Percentiles rank a stretch among this genome's conserved stretches.
Evolutionary conservation across 1,139 yeast species (phyloP).

Genomic region (Debaryomycetaceae sp.): DNA sequence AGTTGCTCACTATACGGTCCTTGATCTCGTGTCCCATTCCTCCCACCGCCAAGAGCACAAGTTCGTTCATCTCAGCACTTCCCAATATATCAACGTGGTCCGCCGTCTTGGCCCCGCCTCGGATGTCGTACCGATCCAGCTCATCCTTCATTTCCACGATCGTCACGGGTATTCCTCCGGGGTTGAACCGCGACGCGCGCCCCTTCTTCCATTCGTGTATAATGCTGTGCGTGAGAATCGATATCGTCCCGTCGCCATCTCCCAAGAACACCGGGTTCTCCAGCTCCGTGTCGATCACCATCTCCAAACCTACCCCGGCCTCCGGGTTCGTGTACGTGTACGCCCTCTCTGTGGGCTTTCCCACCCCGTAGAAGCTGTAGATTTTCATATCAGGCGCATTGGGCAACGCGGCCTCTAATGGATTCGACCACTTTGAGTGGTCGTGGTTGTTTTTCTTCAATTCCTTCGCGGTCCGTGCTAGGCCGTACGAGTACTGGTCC

Average conservation of each 20-base stretch:
- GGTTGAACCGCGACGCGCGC: constrained; percentile 58
- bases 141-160: constrained; percentile 88
- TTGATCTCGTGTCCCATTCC: constrained; percentile 64
- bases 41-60: constrained; percentile 69
- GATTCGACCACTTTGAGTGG: constrained; percentile 83
- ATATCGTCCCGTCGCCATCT: constrained; percentile 95
- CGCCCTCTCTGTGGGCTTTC: constrained; percentile 90
- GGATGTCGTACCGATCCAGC: constrained; percentile 84
- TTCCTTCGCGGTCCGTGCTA: constrained; percentile 51
- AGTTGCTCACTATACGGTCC: constrained; percentile 47
- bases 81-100: constrained; percentile 97
- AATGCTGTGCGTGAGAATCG: constrained; percentile 67
- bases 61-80: constrained; percentile 81
- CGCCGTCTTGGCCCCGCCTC: constrained; percentile 97
- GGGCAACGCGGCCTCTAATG: constrained; percentile 84
- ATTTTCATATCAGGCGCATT: constrained; percentile 87
- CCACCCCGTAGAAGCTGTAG: constrained; percentile 88
- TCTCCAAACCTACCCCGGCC: constrained; percentile 43
- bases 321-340: constrained; percentile 66
- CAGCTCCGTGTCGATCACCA: constrained; percentile 54
- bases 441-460: constrained; percentile 51
- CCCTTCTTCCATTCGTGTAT: constrained; percentile 80
- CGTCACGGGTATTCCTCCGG: constrained; percentile 61
- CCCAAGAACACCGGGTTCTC: constrained; percentile 60
- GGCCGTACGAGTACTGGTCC: constrained; percentile 71